Percentiles rank a stretch among this genome's conserved stretches.
phyloP scores from a whole-genome alignment of 352 stramenopile species.

The Peronospora belbahrii region DNA sequence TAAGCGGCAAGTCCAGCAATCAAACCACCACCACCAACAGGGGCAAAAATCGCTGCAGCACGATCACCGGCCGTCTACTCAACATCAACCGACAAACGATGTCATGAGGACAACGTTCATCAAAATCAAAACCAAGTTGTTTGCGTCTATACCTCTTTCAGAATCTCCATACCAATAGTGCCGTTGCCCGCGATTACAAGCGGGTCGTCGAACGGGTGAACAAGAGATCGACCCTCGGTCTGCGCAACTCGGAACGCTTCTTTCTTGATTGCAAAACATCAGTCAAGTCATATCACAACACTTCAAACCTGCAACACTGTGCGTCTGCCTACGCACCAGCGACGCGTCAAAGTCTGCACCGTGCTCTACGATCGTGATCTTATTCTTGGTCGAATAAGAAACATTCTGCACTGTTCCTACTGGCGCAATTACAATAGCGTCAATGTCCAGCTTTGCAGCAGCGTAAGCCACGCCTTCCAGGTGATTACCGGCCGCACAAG shows the following conservation, averaged over 20 bases:
- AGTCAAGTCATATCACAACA: not conserved
- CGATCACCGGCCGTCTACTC: conserved; percentile 70
- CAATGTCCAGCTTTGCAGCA: conserved; percentile 87
- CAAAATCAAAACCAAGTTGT: no score
- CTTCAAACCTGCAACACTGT: not conserved
- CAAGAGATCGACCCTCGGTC: conserved; percentile 89
- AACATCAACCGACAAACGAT: no score
- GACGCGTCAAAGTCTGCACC: conserved; percentile 96
- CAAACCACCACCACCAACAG: conserved; percentile 94
- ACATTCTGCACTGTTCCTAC: conserved; percentile 91
- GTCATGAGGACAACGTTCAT: no score
- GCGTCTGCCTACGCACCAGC: conserved; percentile 26
- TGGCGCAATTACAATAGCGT: conserved; percentile 96
- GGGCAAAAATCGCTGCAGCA: conserved; percentile 95
- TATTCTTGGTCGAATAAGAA: conserved; percentile 43
- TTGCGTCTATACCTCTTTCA: conserved; percentile 48
- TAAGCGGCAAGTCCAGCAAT: conserved; percentile 93
- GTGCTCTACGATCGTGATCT: conserved; percentile 91
- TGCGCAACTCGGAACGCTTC: conserved; percentile 89
- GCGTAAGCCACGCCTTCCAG: conserved; percentile 95
- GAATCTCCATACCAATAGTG: conserved; percentile 93
- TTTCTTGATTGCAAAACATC: conserved; percentile 28
- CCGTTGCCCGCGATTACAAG: conserved; percentile 96
- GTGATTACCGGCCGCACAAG: conserved; percentile 91
- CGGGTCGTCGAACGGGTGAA: conserved; percentile 97